Evolutionary conservation across 768 basidiomycete genomes (phyloP).

Genomic region (Coprinopsis cinerea): DNA sequence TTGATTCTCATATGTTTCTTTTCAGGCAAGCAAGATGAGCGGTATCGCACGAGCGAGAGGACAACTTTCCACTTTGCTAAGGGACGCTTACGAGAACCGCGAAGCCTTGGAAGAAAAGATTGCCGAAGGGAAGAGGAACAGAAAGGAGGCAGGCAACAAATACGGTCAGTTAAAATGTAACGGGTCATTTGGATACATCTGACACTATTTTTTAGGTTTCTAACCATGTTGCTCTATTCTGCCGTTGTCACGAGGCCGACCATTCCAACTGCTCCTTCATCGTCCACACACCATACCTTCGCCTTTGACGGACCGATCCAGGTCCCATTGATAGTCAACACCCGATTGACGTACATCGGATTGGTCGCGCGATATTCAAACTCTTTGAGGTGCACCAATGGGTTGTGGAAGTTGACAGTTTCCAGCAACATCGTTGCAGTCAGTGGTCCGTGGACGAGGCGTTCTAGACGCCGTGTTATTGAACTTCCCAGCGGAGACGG

Average conservation of each 20-base stretch:
- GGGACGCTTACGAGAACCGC: slow-evolving; percentile 79
- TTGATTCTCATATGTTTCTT: slow-evolving; percentile 1
- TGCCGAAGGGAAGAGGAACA: slow-evolving; percentile 74
- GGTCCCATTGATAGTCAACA: slow-evolving; percentile 41
- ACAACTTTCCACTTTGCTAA: slow-evolving; percentile 75
- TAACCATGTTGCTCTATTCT: slow-evolving; percentile 14
- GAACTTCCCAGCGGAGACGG: background rate
- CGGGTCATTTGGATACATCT: background rate
- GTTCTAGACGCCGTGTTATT: slow-evolving; percentile 37
- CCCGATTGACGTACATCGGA: slow-evolving; percentile 49
- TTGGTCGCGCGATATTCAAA: slow-evolving; percentile 72
- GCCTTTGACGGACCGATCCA: slow-evolving; percentile 34
- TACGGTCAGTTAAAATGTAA: slow-evolving; percentile 50
- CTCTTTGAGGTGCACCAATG: slow-evolving; percentile 35
- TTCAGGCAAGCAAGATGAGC: slow-evolving; percentile 64
- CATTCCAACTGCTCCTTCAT: slow-evolving; percentile 62
- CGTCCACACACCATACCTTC: slow-evolving; percentile 54
- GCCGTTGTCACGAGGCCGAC: slow-evolving; percentile 36
- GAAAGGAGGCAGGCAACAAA: slow-evolving; percentile 89
- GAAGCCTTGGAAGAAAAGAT: slow-evolving; percentile 80
- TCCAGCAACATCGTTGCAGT: slow-evolving; percentile 79
- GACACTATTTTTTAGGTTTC: slow-evolving; percentile 21
- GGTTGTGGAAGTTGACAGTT: slow-evolving; percentile 42
- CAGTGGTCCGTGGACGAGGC: slow-evolving; percentile 81
- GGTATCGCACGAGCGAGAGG: slow-evolving; percentile 67